Base-by-base conservation (phyloP, 2,329 filamentous ascomycete genomes). In the Penicillium sp. region DNA sequence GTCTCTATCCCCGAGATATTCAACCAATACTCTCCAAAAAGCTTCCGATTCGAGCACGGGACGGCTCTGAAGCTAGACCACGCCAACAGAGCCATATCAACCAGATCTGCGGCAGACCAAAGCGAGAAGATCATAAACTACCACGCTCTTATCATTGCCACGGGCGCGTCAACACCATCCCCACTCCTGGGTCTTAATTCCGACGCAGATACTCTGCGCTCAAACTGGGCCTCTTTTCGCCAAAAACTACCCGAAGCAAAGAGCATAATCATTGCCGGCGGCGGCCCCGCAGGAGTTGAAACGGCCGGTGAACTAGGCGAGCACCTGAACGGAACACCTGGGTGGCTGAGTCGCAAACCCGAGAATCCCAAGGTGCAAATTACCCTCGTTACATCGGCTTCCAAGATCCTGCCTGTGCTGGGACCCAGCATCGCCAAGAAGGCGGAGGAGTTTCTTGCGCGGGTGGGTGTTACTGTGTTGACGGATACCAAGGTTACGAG, bases 221-320 rank as follows among this genome's bases (percentile, higher is more conserved):
- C 55, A 13, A 66, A 58, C 47, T 79, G 76, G 72, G 45, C 48
- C 0, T 46, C 56, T 1, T 76, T 82, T 48, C 73, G 77, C 2
- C 52, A 64, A 16, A 70, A 66, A 1, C 61, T 81, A 0, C 60
- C 71, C 0, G 50, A 46, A 1, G 74, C 75, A 0, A 76, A 73
- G 24, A 70, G 45, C 9, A 77, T 81, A 33, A 61, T 80, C 6
- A 70, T 81, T 33, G 54, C 53, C 0, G 62, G 62, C 5, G 60
- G 63, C 5, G 61, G 63, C 0, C 61, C 61, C 1, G 43, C 72
- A 1, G 75, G 76, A 4, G 62, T 80, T 14, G 78, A 80, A 54
- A 71, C 69, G 2, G 77, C 79, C 0, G 79, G 79, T 14, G 77
- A 81, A 53, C 65, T 81, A 0, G 81, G 77, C 25, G 76, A 81